phyloP scores from a whole-genome alignment of 805 yeast species.

The Pichia paraexigua region DNA sequence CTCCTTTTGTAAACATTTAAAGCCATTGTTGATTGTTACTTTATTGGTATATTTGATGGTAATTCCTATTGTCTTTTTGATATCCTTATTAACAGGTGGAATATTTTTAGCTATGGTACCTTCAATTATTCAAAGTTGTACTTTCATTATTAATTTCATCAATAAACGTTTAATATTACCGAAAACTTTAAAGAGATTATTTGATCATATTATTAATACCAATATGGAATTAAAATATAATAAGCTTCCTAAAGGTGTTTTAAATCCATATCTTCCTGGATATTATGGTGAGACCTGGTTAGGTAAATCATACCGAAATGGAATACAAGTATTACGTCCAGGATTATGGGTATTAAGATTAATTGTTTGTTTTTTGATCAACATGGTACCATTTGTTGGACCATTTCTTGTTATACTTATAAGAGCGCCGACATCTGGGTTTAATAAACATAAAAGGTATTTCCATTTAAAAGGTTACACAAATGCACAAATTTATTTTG shows the following conservation, averaged over 20 bases:
- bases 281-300: constrained; percentile 23
- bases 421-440: constrained; percentile 49
- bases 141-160: constrained; percentile 24
- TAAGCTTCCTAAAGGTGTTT: constrained; percentile 19
- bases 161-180: constrained; percentile 27
- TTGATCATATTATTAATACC: constrained; percentile 25
- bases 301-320: constrained; percentile 15
- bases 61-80: constrained; percentile 10
- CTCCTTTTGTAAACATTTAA: constrained; percentile 16
- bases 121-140: constrained; percentile 25
- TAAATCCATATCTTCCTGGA: constrained; percentile 19
- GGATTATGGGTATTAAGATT: constrained; percentile 36
- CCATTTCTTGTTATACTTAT: constrained; percentile 43
- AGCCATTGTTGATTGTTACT: constrained; percentile 18
- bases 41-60: constrained; percentile 15
- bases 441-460: constrained; percentile 45
- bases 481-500: constrained; percentile 31
- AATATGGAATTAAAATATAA: constrained; percentile 18
- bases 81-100: constrained; percentile 21
- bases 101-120: constrained; percentile 17
- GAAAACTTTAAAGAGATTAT: constrained; percentile 21
- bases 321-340: constrained; percentile 21
- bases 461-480: constrained; percentile 47
- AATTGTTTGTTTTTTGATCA: constrained; percentile 30
- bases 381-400: constrained; percentile 51